These are phyloP conservation scores for Hyaloscypha variabilis DNA, from an alignment of 495 filamentous ascomycete genomes.

Conservation along the genomic window DNA sequence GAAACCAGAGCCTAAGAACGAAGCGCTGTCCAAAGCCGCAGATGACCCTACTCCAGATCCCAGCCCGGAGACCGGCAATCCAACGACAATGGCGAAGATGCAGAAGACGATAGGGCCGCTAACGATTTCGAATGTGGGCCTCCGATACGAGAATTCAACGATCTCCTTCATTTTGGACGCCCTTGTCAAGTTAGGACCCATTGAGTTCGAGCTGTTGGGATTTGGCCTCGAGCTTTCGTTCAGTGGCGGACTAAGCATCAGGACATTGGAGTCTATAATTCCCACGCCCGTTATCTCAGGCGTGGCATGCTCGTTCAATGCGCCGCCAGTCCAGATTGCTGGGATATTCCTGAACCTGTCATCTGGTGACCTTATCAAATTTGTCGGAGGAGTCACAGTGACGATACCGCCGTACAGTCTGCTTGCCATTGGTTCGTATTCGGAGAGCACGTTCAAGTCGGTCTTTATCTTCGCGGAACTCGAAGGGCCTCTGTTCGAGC, in stretches of 20 bases:
- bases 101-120: background rate
- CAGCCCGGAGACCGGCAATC: no score
- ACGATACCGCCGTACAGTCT: conserved; percentile 41
- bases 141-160: background rate
- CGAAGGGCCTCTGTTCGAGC: conserved; percentile 46
- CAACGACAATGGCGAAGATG: no score
- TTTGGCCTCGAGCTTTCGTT: conserved; percentile 13
- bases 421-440: conserved; percentile 43
- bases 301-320: conserved; percentile 38
- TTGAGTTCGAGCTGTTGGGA: conserved; percentile 14
- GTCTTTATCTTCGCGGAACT: conserved; percentile 17
- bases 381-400: conserved; percentile 42
- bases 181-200: conserved; percentile 9
- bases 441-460: conserved; percentile 9
- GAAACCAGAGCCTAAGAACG: no score
- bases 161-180: conserved; percentile 6
- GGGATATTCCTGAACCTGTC: conserved; percentile 41
- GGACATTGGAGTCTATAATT: background rate
- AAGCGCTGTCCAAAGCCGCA: no score
- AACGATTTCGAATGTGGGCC: background rate
- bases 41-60: no score
- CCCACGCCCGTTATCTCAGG: conserved; percentile 31
- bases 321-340: conserved; percentile 41
- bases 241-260: conserved; percentile 1
- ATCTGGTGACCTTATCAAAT: conserved; percentile 28